phyloP scores from a whole-genome alignment of 805 yeast species.

The Candida tallmaniae region DNA sequence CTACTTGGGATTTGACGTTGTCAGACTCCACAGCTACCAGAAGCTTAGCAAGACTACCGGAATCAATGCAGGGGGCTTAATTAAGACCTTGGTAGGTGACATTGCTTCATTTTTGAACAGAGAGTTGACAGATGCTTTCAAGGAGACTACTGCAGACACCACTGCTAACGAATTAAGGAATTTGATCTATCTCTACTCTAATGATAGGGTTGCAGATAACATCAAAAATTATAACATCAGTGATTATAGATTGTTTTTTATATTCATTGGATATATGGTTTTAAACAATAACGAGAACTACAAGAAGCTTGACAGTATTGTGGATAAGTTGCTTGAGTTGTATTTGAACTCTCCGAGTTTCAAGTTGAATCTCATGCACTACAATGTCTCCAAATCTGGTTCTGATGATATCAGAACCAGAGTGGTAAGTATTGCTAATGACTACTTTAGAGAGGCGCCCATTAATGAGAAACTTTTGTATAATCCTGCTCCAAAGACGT shows the following conservation, averaged over 20 bases:
- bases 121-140: conserved; percentile 17
- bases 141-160: conserved; percentile 2
- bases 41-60: conserved; percentile 23
- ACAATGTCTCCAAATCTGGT: conserved; percentile 4
- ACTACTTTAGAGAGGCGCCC: conserved; percentile 21
- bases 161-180: conserved; percentile 15
- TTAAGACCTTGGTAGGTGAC: conserved; percentile 31
- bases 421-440: conserved; percentile 13
- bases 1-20: conserved; percentile 29
- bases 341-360: conserved; percentile 20
- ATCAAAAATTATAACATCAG: conserved; percentile 6
- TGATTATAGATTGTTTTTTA: conserved; percentile 12
- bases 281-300: conserved; percentile 12
- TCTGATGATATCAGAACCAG: conserved; percentile 9
- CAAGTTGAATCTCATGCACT: no score
- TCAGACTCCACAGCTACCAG: conserved; percentile 29
- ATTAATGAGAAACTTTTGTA: conserved; percentile 22
- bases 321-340: conserved; percentile 27
- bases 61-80: conserved; percentile 27
- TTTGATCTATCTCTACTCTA: conserved; percentile 17
- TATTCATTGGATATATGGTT: conserved; percentile 14
- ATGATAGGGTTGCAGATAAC: conserved; percentile 5
- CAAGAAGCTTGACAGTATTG: conserved; percentile 18
- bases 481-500: conserved; percentile 11
- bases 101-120: conserved; percentile 27